Evolutionary conservation across 2,329 filamentous ascomycete genomes (phyloP).

Genomic region (Xylariaceae sp.): DNA sequence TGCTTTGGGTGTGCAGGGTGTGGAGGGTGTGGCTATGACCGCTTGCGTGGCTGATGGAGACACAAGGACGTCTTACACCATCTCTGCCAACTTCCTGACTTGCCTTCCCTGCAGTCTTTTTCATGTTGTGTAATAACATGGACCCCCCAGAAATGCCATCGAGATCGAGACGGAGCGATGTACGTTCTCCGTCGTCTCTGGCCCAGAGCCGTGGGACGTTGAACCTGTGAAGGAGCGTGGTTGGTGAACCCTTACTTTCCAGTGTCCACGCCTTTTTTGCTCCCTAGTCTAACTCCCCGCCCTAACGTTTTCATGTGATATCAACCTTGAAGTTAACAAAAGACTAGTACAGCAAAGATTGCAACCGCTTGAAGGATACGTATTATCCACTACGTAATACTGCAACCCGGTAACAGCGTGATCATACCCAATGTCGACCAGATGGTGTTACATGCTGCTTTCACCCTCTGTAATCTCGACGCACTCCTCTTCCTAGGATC

Average conservation of each 20-base stretch:
- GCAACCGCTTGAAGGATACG: too few relatives aligned
- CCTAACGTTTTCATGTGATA: too few relatives aligned
- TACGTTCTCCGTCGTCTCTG: conserved; percentile 1
- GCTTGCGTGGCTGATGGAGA: conserved; percentile 15
- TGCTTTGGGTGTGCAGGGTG: too few relatives aligned
- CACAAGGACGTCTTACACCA: too few relatives aligned
- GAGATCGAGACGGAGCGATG: conserved; percentile 14
- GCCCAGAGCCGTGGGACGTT: conserved; percentile 2
- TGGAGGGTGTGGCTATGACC: conserved; percentile 15
- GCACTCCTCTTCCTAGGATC: conserved; percentile 10
- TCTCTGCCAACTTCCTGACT: conserved; percentile 9
- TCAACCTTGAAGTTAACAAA: too few relatives aligned
- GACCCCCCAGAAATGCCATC: neutral
- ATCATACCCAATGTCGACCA: too few relatives aligned
- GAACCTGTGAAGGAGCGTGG: neutral
- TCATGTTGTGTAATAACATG: conserved; percentile 7
- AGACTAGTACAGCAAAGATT: too few relatives aligned
- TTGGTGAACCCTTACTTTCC: too few relatives aligned
- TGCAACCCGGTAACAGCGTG: conserved; percentile 13
- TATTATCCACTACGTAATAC: too few relatives aligned
- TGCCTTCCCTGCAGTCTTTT: neutral
- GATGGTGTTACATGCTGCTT: neutral
- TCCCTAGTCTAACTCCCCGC: too few relatives aligned
- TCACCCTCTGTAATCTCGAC: neutral
- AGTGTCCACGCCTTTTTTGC: neutral